A percentile compares a stretch with the other conserved stretches of the same genome.
These are phyloP conservation scores for Coniochaeta prunicola DNA, from an alignment of 2,329 filamentous ascomycete genomes.

Conservation along the genomic window DNA sequence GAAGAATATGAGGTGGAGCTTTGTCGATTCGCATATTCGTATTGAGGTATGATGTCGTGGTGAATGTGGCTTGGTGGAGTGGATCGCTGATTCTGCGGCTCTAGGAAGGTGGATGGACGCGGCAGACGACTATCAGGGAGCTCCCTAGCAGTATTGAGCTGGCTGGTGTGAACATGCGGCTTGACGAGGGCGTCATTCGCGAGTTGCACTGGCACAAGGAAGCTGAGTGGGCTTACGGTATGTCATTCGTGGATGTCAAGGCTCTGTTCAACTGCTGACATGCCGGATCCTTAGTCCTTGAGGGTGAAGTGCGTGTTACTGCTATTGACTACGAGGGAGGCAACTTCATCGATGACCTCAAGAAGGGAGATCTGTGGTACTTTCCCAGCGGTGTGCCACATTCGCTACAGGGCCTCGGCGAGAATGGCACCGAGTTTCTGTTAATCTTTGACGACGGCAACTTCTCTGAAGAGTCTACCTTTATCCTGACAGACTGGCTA, in stretches of 20 bases:
- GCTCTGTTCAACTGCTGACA: neutral
- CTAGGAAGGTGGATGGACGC: constrained; percentile 69
- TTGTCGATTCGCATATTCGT: constrained; percentile 55
- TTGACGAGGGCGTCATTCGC: constrained; percentile 64
- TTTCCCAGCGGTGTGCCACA: constrained; percentile 74
- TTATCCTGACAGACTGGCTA: constrained; percentile 67
- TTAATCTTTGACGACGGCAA: constrained; percentile 41
- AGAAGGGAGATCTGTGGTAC: constrained; percentile 74
- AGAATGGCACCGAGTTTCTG: constrained; percentile 49
- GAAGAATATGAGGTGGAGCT: constrained; percentile 67
- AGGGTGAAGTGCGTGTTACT: constrained; percentile 27
- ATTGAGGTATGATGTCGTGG: constrained; percentile 41
- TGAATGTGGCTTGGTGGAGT: neutral
- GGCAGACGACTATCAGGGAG: constrained; percentile 63
- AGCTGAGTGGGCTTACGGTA: constrained; percentile 67
- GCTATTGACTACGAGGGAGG: constrained; percentile 50
- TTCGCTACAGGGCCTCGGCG: constrained; percentile 63
- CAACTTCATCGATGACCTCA: constrained; percentile 69
- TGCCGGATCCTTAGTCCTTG: constrained; percentile 46
- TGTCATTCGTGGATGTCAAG: neutral
- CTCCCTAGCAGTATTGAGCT: constrained; percentile 61
- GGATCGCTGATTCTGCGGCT: neutral
- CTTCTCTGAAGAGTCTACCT: constrained; percentile 59
- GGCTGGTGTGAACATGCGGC: constrained; percentile 71
- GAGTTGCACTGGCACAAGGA: constrained; percentile 79